Evolutionary conservation across 73 alveolate species (phyloP).

Genomic region (Strombidium stylifer): DNA sequence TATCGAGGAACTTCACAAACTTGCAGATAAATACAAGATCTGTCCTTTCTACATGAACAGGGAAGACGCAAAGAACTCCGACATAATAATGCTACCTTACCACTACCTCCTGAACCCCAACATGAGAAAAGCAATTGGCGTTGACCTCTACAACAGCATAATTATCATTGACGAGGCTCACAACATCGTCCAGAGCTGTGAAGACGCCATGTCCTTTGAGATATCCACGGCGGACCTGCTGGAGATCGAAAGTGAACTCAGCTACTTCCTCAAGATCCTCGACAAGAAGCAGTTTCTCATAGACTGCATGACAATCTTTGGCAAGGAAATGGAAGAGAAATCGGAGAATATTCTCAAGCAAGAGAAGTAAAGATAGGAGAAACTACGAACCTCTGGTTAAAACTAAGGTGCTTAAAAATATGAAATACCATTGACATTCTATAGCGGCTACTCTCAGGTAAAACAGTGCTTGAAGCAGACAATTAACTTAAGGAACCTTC

Average conservation of each 20-base stretch:
- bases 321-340: no score
- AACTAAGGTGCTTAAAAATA: no score
- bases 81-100: neutral
- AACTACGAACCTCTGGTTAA: neutral
- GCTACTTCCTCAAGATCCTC: no score
- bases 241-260: no score
- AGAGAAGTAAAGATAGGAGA: neutral
- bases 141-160: neutral
- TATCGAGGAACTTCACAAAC: neutral
- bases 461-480: no score
- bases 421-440: no score
- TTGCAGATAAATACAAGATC: neutral
- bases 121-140: neutral
- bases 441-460: no score
- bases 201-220: neutral
- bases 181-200: neutral
- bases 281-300: neutral
- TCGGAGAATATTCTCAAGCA: neutral
- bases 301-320: no score
- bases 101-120: neutral
- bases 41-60: neutral
- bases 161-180: constrained; percentile 2
- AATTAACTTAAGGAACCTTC: no score
- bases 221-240: neutral
- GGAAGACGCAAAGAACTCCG: neutral